Conservation (phyloP, 1,284 basidiomycete genomes). For the Xanthoconium separans region DNA sequence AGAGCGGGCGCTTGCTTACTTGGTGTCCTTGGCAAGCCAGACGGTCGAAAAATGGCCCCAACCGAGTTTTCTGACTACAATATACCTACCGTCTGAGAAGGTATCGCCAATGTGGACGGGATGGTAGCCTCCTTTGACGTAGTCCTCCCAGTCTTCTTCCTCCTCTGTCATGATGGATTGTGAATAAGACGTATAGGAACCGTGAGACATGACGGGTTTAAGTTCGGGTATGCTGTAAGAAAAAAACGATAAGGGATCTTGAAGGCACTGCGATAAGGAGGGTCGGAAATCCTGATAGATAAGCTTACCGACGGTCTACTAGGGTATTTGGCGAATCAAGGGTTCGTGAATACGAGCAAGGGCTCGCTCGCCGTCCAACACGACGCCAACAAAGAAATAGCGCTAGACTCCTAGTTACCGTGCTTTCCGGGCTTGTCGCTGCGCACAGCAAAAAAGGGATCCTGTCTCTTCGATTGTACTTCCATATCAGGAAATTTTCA, state of each 20-base stretch:
- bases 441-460: slow-evolving; percentile 9
- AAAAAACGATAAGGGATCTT: slow-evolving; percentile 28
- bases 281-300: slow-evolving; percentile 27
- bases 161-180: slow-evolving; percentile 70
- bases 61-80: slow-evolving; percentile 93
- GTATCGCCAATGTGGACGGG: slow-evolving; percentile 94
- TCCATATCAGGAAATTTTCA: slow-evolving; percentile 22
- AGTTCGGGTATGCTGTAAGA: slow-evolving; percentile 36
- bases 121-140: slow-evolving; percentile 91
- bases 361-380: neutral
- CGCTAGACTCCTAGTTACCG: neutral
- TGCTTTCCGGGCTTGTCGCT: slow-evolving; percentile 1
- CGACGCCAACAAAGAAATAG: neutral
- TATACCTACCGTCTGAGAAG: slow-evolving; percentile 87
- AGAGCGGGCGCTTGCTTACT: slow-evolving; percentile 44
- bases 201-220: slow-evolving; percentile 38
- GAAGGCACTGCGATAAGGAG: slow-evolving; percentile 32
- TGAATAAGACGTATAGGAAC: slow-evolving; percentile 54
- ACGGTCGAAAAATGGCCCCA: slow-evolving; percentile 99
- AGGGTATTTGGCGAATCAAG: slow-evolving; percentile 23
- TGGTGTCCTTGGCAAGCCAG: slow-evolving; percentile 86
- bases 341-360: neutral
- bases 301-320: slow-evolving; percentile 29
- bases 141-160: slow-evolving; percentile 84
- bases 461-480: neutral